Conservation (phyloP, 1,284 basidiomycete genomes). For the Cryptococcus sp. region DNA sequence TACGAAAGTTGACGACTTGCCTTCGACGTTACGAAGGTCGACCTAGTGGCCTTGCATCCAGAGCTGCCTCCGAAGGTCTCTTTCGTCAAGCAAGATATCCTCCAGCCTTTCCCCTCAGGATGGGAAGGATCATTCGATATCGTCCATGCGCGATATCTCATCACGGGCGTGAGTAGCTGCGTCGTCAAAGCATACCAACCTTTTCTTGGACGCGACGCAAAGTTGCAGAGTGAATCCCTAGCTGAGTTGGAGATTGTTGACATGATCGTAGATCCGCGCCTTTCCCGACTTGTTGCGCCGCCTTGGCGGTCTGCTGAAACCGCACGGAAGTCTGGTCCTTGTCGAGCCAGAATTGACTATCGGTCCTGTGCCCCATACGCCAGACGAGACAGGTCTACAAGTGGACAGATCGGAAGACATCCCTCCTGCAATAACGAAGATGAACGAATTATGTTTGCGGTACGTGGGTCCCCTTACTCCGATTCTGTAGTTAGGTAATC, state of each 20-base stretch:
- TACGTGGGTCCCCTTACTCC: too few relatives aligned
- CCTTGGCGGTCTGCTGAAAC: conserved; percentile 2
- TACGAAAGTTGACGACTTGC: neutral
- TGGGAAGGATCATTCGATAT: conserved; percentile 15
- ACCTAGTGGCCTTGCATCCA: conserved; percentile 14
- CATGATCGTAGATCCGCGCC: conserved; percentile 8
- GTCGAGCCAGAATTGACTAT: conserved; percentile 3
- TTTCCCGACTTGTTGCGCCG: conserved; percentile 3
- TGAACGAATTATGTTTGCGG: too few relatives aligned
- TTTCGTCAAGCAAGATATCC: conserved; percentile 14
- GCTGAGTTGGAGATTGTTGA: neutral
- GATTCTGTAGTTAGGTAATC: too few relatives aligned
- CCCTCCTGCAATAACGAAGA: too few relatives aligned
- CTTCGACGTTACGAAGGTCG: conserved; percentile 3
- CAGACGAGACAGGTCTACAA: neutral
- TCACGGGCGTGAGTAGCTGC: conserved; percentile 14
- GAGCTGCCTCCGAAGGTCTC: conserved; percentile 13
- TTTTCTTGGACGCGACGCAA: too few relatives aligned
- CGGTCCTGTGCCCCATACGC: neutral
- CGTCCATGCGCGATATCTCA: conserved; percentile 14
- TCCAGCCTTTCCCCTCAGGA: conserved; percentile 6
- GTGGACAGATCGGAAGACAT: too few relatives aligned
- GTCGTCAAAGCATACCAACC: neutral
- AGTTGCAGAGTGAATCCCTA: too few relatives aligned
- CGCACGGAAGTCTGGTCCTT: neutral